Evolutionary conservation across 305 asterid species (phyloP), one percentile per base, ranked within the genome.

Genomic region (Striga hermonthica): DNA sequence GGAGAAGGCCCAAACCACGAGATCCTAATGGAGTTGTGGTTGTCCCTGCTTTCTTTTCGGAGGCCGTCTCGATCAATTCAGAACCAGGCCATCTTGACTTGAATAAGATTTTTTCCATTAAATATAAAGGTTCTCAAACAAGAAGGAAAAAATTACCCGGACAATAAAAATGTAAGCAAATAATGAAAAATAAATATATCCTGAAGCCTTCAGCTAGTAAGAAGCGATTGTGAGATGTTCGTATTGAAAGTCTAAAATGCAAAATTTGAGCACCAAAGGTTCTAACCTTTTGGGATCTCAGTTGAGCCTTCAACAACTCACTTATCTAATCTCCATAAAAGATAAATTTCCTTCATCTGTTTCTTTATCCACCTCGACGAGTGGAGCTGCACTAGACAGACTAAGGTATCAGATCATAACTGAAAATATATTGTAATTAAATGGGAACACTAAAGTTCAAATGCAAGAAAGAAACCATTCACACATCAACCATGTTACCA

Each of bases 241-340:
- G 58, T 41, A 22, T 10, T 55, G 56, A 43, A 41, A 52, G 14
- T 38, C 31, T 45, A 50, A 70, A 43, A 31, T 64, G 39, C 36
- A 52, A 16, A 22, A 22, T 22, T 22, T 22, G 31, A 0, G 57
- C 7, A 15, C 8, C 22, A 0, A 54, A 54, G 13, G 9, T 44
- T 57, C 37, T 3, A 28, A 91, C 96, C 96, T 84, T 85, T 85
- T 11, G 95, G 89, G 62, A 91, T 91, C 81, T 91, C 98, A 43
- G 75, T 52, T 15, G 98, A 68, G 72, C 98, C 98, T 80, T 89
- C 98, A 1, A 95, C 96, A 57, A 91, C 83, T 67, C 98, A 95
- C 74, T 85, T 83, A 82, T 87, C 95, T 73, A 89, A 71, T 76
- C 98, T 89, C 96, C 96, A 89, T 16, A 82, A 86, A 80, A 85